Base-by-base conservation (phyloP, 352 stramenopile genomes). In the Phytopythium delawarense region DNA sequence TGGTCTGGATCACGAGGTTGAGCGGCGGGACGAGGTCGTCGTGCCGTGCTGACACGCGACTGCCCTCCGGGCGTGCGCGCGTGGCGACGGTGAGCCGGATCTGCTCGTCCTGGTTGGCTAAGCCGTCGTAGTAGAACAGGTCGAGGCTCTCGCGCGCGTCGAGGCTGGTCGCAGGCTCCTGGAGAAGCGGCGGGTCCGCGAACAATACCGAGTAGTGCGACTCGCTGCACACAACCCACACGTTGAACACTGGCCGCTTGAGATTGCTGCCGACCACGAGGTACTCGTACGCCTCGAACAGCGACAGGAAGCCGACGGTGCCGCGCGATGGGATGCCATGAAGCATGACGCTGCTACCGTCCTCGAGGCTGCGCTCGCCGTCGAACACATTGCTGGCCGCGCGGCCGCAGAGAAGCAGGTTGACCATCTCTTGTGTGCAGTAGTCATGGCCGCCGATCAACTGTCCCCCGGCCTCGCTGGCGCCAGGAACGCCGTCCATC, bases 361-460 rank as follows among this genome's bases (percentile, higher is more conserved):
- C 91, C 6, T 98, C 67, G 23, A 90, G 72, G 59, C 96, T 79
- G 30, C 74, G 83, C 12, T 76, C 65, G 15, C 96, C 92, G 66
- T 99, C 83, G 72, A 99, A 99, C 3, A 98, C 91, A 63, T 98
- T 98, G 70, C 89, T 97, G 58, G 78, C 82, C 8, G 94, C 94
- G 44, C 89, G 79, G 11, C 97, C 97, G 25, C 89, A 88, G 8
- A 99, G 71, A n/a, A 99, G 69, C 42, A 99, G 67, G 76, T 99
- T 99, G 9, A 99, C 97, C 28, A 99, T 79, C 68, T 99, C 97
- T 62, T 99, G 94, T 0, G 85, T 94, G 58, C 88, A 95, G 51
- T 97, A 97, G 61, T 96, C 87, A 62, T 96, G 89, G 0, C 67
- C 71, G 15, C 90, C 90, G 42, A 97, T 92, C 45, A 97, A 72